Conservation (phyloP, 1,284 basidiomycete species). For the Ustilago nuda region DNA sequence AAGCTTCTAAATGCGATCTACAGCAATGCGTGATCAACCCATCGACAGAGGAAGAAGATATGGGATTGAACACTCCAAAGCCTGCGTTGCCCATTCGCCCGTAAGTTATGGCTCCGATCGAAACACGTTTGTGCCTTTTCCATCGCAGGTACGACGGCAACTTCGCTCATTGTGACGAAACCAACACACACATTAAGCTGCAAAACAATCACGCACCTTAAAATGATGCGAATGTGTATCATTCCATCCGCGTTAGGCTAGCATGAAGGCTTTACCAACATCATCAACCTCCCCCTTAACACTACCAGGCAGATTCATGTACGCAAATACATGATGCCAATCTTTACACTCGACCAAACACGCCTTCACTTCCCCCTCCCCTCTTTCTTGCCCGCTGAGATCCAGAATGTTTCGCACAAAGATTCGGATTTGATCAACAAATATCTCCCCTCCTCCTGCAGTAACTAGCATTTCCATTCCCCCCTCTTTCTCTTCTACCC, state of each 20-base stretch:
- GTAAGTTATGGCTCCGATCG: no score
- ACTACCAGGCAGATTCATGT: conserved; percentile 28
- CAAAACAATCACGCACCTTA: no score
- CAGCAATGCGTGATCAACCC: no score
- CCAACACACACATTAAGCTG: not conserved
- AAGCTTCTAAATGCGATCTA: no score
- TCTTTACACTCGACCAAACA: conserved; percentile 33
- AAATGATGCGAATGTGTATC: not conserved
- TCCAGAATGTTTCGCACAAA: conserved; percentile 21
- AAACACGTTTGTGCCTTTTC: no score
- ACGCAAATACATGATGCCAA: conserved; percentile 42
- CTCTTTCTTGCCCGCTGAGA: not conserved
- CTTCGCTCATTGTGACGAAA: no score
- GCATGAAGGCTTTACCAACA: conserved; percentile 35
- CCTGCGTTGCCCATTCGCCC: no score
- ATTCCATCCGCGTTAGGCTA: conserved; percentile 7
- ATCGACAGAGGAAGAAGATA: no score
- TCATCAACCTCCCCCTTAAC: conserved; percentile 39
- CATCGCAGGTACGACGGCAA: no score
- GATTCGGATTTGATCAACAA: conserved; percentile 26
- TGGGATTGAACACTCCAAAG: no score
- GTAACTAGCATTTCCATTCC: conserved; percentile 28
- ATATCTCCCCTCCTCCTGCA: conserved; percentile 27
- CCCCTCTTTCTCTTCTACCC: not conserved
- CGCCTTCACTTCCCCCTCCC: conserved; percentile 15